Conservation (phyloP, 2,329 filamentous ascomycete genomes). For the Botryotinia convoluta region DNA sequence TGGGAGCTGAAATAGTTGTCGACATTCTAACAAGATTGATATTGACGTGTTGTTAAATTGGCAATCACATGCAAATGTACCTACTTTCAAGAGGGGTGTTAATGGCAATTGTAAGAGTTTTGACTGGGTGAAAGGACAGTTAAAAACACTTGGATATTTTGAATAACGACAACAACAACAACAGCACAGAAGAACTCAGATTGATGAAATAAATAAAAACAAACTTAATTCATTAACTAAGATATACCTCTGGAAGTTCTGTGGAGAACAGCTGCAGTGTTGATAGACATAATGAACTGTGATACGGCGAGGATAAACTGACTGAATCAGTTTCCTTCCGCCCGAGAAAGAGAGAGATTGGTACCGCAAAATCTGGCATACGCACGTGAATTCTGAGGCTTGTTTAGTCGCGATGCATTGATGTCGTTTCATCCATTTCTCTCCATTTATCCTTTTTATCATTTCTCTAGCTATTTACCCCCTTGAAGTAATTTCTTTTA, state of each 20-base stretch:
- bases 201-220: neutral
- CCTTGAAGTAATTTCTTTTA: neutral
- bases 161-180: neutral
- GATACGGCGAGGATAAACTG: neutral
- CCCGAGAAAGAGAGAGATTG: neutral
- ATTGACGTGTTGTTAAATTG: neutral
- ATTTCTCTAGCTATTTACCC: neutral
- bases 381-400: neutral
- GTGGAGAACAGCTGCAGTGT: constrained; percentile 9
- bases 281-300: neutral
- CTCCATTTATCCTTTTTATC: neutral
- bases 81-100: neutral
- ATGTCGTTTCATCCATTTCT: constrained; percentile 1
- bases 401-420: neutral
- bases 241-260: constrained; percentile 22
- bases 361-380: neutral
- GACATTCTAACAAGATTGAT: constrained; percentile 9
- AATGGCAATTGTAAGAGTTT: neutral
- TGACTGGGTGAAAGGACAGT: neutral
- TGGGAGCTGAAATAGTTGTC: constrained; percentile 44
- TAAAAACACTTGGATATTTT: neutral
- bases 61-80: constrained; percentile 28
- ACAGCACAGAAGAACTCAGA: neutral
- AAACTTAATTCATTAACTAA: neutral
- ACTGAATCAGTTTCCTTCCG: constrained; percentile 1